Base-by-base conservation (phyloP, 2,329 filamentous ascomycete genomes). In the Trichoderma sp. region DNA sequence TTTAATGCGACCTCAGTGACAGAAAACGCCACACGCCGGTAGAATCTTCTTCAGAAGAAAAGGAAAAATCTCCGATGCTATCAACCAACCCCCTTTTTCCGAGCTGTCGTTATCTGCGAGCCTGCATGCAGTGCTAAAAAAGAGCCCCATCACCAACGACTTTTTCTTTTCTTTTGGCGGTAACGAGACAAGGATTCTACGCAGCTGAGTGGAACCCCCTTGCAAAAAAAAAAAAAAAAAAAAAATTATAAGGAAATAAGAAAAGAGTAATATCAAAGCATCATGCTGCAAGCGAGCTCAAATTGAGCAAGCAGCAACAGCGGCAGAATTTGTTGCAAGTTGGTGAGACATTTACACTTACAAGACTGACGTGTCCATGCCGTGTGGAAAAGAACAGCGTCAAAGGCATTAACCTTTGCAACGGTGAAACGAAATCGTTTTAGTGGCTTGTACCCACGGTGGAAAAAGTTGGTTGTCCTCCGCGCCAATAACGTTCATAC, bases 321-420 rank as follows among this genome's bases (percentile, higher is more conserved):
- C 5, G 8, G 39, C 18, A n/a, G 43, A n/a, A 46, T 13, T 14
- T 14, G 32, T 5, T 34, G 32, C 32, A 37, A 37, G 30, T 58
- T 58, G n/a, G 54, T 58, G 54, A 58, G 54, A 34, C 18, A 58
- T 58, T 58, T 58, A 21, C 51, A 58, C 26, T 26, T 54, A 28
- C 24, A 21, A 21, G 24, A 56, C 14, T 26, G 26, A 28, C 51
- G 46, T 49, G n/a, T 21, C 7, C 21, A 21, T 49, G 26, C 6
- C 16, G 16, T 18, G 51, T 30, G n/a, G 0, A 21, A 13, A 11
- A n/a, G n/a, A 7, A 43, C 18, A 16, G 8, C 21, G 46, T 49
- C 46, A 58, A 58, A 58, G 54, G 54, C 54, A 58, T 58, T 37
- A 58, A 37, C 16, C 30, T 58, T 37, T 58, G 18, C 30, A 58